phyloP scores from a whole-genome alignment of 225 moss, liverwort and hornwort genomes.

The Polytrichum formosum region DNA sequence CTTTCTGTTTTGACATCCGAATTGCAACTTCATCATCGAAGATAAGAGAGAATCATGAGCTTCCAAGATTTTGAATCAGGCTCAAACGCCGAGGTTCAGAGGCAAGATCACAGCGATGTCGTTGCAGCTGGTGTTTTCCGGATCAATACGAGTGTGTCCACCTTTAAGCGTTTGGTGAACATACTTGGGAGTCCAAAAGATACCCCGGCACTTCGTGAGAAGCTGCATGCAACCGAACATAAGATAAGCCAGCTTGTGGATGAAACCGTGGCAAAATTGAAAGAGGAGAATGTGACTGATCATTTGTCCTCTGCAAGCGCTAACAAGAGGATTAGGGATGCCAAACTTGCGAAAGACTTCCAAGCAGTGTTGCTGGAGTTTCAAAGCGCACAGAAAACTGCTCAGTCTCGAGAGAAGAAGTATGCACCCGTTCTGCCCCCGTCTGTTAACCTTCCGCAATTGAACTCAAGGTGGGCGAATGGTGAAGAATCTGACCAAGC shows the following conservation, averaged over 20 bases:
- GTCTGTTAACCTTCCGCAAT: conserved; percentile 40
- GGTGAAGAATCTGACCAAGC: conserved; percentile 14
- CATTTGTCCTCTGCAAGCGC: conserved; percentile 39
- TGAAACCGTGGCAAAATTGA: conserved; percentile 54
- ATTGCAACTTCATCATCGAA: too few species aligned
- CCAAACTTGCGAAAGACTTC: conserved; percentile 91
- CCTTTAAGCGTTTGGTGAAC: conserved; percentile 48
- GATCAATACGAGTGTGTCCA: conserved; percentile 53
- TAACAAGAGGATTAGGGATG: conserved; percentile 90
- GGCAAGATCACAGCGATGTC: conserved; percentile 41
- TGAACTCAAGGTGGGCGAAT: conserved; percentile 10
- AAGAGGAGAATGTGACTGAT: conserved; percentile 46
- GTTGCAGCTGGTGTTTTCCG: conserved; percentile 50
- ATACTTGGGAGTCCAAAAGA: conserved; percentile 45
- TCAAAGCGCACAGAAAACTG: conserved; percentile 77
- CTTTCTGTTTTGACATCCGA: too few species aligned
- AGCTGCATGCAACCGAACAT: conserved; percentile 46
- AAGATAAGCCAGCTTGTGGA: conserved; percentile 57
- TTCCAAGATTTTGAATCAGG: conserved; percentile 12
- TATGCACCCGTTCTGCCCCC: conserved; percentile 72
- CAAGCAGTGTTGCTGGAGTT: conserved; percentile 91
- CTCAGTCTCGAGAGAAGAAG: conserved; percentile 73
- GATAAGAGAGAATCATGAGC: conserved; percentile 29
- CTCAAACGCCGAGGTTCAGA: conserved; percentile 29
- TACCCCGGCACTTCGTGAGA: conserved; percentile 42